Base-by-base conservation (phyloP, 192 early-diverging fungal species). In the Chytriomyces hyalinus region DNA sequence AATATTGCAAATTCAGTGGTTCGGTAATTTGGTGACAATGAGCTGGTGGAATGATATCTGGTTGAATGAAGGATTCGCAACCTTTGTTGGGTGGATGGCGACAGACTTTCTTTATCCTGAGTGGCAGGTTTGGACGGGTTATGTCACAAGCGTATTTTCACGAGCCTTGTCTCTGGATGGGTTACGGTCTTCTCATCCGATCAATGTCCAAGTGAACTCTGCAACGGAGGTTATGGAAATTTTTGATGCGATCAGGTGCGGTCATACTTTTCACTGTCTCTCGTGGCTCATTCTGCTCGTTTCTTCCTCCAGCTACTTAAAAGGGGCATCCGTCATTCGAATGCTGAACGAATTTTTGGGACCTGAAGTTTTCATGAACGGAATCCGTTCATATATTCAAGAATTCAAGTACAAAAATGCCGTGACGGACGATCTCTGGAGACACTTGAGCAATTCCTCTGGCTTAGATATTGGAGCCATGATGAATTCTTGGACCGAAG, bases 31-130 rank as follows among this genome's bases (percentile, higher is more conserved):
- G 66, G 95, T 96, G 13, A 97, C 96, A 7, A 95, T 95, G 93
- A 91, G 93, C 78, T 97, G 95, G 95, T 98, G 95, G 96, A 92
- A 86, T 81, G 92, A 95, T 80, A 73, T 78, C 90, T 75, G 95
- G 96, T 85, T 98, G 76, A 98, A 98, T 80, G 96, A 98, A 83
- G 95, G 95, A 46, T 98, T 98, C 83, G 97, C 97, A 44, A 97
- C 97, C 6, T 98, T 95, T 91, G 95, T 95, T 20, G 96, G 94
- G 36, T 92, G 90, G 80, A 78, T 96, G 65, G 95, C 93, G 24
- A 92, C 92, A 10, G 95, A 95, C 84, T 81, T 95, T 68, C 84
- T 96, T 67, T 97, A 94, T 87, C 97, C 97, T 45, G 94, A 96
- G 57, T 96, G 94, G 94, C 90, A 96, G 77, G 85, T 95, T 26